Base-by-base conservation (phyloP, 2,329 filamentous ascomycete species). In the Talaromyces sp. region DNA sequence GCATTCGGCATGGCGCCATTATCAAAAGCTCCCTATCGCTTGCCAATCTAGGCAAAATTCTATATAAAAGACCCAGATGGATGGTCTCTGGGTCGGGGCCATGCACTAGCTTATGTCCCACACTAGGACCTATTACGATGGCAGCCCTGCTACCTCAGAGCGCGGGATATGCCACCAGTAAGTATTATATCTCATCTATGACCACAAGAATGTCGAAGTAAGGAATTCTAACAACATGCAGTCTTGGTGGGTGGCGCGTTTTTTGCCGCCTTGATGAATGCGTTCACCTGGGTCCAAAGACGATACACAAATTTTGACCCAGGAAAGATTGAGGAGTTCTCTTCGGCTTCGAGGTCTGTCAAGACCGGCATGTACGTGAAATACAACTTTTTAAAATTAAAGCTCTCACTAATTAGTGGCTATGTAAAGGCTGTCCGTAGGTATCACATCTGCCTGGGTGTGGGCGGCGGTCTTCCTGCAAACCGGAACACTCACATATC, bases 401-500 rank as follows among this genome's bases (percentile, higher is more conserved):
- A 39, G 22, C 10, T 39, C 13, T 24, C 19, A 27, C 54, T 57
- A n/a, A 57, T 39, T 41, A 9, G 35, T 11, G 3, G 33, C 33
- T 13, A 7, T 31, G 1, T n/a, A 57, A 2, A 57, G 54, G 5
- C 81, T 82, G 58, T 79, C 79, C 3, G 78, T 77, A 7, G 80
- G 79, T 3, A 80, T 83, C 62, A 81, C 83, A 13, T 81, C 77
- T 4, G 80, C 81, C 1, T 83, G 82, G 82, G 83, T 81, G 4
- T 83, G 80, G 80, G 77, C 78, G 19, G 78, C 82, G 6, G 83
- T 82, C 6, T 73, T 81, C 31, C 64, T 82, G 63, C 78, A 75
- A 8, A 78, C 75, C 10, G 77, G 73, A 9, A 80, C 78, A 1
- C 77, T 81, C 66, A 78, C 77, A 0, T 81, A 81, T 64, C 69